Conservation (phyloP, 371 early-diverging fungal species). For the Mortierella polycephala region DNA sequence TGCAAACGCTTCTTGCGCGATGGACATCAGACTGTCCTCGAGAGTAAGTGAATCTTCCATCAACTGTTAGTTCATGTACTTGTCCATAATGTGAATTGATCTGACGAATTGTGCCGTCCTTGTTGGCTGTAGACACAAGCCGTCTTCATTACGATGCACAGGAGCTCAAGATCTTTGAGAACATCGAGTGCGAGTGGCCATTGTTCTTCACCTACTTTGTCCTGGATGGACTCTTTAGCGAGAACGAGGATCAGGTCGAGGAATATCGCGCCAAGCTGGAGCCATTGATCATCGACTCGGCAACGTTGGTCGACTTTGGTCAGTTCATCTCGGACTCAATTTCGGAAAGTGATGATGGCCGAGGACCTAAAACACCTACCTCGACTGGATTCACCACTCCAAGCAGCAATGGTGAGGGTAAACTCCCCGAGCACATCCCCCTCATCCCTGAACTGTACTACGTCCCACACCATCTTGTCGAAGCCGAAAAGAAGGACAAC, state of each 20-base stretch:
- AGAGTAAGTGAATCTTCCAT: slow-evolving; percentile 51
- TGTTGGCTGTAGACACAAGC: slow-evolving; percentile 60
- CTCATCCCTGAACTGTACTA: slow-evolving; percentile 87
- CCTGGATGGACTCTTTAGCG: slow-evolving; percentile 83
- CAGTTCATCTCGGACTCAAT: slow-evolving; percentile 53
- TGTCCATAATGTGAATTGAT: background rate
- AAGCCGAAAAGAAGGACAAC: slow-evolving; percentile 80
- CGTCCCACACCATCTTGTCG: slow-evolving; percentile 78
- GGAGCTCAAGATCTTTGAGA: slow-evolving; percentile 88
- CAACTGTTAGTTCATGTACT: background rate
- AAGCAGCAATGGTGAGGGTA: slow-evolving; percentile 36
- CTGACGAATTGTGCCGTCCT: background rate
- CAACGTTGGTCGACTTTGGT: slow-evolving; percentile 60
- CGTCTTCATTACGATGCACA: slow-evolving; percentile 87
- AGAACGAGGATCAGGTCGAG: slow-evolving; percentile 73
- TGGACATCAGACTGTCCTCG: slow-evolving; percentile 89
- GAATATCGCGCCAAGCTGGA: slow-evolving; percentile 77
- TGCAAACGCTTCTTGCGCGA: slow-evolving; percentile 91
- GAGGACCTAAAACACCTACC: slow-evolving; percentile 43
- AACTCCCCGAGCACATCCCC: slow-evolving; percentile 56
- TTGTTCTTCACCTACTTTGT: slow-evolving; percentile 92
- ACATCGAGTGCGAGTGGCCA: slow-evolving; percentile 94
- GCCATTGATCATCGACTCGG: slow-evolving; percentile 78
- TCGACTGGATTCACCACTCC: slow-evolving; percentile 46
- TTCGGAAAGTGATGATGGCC: slow-evolving; percentile 53